A percentile compares a stretch with the other conserved stretches of the same genome.
Conservation (phyloP, 2,329 filamentous ascomycete species). For the Nemania sp. region DNA sequence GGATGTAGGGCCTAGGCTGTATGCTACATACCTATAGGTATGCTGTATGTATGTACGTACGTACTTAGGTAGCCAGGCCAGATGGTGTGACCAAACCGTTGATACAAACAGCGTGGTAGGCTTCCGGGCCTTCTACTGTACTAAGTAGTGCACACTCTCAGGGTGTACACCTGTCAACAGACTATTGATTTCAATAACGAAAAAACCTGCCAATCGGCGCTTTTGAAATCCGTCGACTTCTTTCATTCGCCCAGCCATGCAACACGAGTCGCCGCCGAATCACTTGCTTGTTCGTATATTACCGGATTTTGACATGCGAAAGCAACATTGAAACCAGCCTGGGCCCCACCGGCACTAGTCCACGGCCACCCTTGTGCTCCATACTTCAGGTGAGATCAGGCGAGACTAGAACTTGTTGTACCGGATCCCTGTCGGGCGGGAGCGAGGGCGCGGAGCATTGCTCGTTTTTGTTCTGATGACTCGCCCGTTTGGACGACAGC, state of each 20-base stretch:
- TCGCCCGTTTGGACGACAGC: not conserved
- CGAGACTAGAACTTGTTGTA: constrained; percentile 42
- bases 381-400: constrained; percentile 51
- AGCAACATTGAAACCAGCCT: constrained; percentile 32
- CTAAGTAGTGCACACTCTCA: constrained; percentile 5
- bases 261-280: constrained; percentile 44
- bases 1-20: too few species aligned
- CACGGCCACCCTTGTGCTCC: constrained; percentile 43
- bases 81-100: constrained; percentile 35
- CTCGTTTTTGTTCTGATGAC: constrained; percentile 10
- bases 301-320: constrained; percentile 33
- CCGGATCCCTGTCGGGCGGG: constrained; percentile 29
- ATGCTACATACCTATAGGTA: too few species aligned
- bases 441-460: constrained; percentile 11
- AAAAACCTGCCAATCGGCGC: constrained; percentile 38
- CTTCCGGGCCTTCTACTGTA: constrained; percentile 12
- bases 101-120: constrained; percentile 23
- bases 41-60: not conserved
- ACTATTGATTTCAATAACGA: constrained; percentile 40
- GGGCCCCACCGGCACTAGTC: constrained; percentile 33
- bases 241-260: constrained; percentile 46
- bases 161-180: constrained; percentile 26
- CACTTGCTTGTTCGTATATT: constrained; percentile 38
- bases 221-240: constrained; percentile 20
- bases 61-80: not conserved